Conservation (phyloP, 352 stramenopile species). For the Achlya hypogyna region DNA sequence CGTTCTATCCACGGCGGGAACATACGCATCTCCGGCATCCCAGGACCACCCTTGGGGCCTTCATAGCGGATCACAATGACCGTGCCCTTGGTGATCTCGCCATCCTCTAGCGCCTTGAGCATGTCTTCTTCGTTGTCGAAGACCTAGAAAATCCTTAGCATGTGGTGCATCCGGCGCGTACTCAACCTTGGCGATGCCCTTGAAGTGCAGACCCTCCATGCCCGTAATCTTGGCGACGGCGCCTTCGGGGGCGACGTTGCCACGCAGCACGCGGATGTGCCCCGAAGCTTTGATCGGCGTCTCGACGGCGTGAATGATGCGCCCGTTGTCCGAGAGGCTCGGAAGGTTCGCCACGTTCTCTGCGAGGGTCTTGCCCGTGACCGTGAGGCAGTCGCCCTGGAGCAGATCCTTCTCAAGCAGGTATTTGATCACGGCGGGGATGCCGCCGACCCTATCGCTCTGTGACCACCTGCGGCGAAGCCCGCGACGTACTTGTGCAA, state of each 20-base stretch:
- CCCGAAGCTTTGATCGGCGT: conserved; percentile 88
- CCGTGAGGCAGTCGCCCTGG: conserved; percentile 95
- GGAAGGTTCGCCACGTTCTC: conserved; percentile 95
- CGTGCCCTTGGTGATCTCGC: conserved; percentile 93
- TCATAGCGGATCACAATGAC: conserved; percentile 99
- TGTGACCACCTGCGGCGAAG: background rate
- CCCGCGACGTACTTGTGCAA: conserved; percentile 66
- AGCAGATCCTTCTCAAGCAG: conserved; percentile 95
- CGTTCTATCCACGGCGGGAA: conserved; percentile 15
- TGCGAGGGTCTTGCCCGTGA: conserved; percentile 95
- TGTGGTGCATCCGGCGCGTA: background rate
- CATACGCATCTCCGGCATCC: conserved; percentile 96
- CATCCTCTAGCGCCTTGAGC: conserved; percentile 81
- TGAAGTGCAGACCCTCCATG: conserved; percentile 84
- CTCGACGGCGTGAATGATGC: conserved; percentile 94
- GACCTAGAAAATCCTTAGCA: conserved; percentile 35
- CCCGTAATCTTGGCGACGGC: conserved; percentile 94
- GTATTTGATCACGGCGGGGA: conserved; percentile 96
- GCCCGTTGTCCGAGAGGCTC: conserved; percentile 90
- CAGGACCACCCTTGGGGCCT: conserved; percentile 95
- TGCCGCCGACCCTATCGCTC: conserved; percentile 83
- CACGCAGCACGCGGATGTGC: conserved; percentile 96
- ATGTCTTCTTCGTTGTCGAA: conserved; percentile 98
- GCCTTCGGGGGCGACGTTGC: conserved; percentile 93
- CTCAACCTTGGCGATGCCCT: conserved; percentile 39